phyloP scores from a whole-genome alignment of 2,329 filamentous ascomycete species.

The Colletotrichum gloeosporioides region DNA sequence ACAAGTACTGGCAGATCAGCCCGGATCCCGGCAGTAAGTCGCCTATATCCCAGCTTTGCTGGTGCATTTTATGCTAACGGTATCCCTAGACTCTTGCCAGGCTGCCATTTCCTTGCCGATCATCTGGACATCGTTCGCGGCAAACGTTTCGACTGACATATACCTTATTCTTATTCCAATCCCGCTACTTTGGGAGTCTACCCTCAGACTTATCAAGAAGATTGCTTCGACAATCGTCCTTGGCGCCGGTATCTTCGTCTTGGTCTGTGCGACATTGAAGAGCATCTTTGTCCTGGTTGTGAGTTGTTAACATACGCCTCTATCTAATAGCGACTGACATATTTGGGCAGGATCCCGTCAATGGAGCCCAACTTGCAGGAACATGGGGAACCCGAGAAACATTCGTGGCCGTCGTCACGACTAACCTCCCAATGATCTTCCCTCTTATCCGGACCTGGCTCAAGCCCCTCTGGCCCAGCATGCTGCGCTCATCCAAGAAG shows the following conservation, averaged over 20 bases:
- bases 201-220: constrained; percentile 40
- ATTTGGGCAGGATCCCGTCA: constrained; percentile 38
- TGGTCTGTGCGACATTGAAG: constrained; percentile 40
- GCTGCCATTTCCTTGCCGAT: constrained; percentile 55
- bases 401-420: constrained; percentile 48
- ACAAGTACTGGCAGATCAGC: constrained; percentile 63
- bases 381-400: constrained; percentile 49
- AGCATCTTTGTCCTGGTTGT: constrained; percentile 41
- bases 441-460: constrained; percentile 48
- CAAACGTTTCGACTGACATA: constrained; percentile 62
- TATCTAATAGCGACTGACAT: not conserved
- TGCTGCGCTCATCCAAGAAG: constrained; percentile 32
- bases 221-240: constrained; percentile 40
- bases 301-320: constrained; percentile 9
- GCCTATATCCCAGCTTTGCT: not conserved
- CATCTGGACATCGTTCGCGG: constrained; percentile 54
- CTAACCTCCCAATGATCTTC: constrained; percentile 51
- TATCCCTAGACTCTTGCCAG: constrained; percentile 48
- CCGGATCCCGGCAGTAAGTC: constrained; percentile 60
- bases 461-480: constrained; percentile 32
- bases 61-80: not conserved
- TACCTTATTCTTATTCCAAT: constrained; percentile 64
- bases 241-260: constrained; percentile 43
- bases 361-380: constrained; percentile 45
- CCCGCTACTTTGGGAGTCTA: constrained; percentile 51